Percentiles rank a stretch among this genome's conserved stretches.
Conservation (phyloP, 306 rosid species). For the Lagenaria siceraria region DNA sequence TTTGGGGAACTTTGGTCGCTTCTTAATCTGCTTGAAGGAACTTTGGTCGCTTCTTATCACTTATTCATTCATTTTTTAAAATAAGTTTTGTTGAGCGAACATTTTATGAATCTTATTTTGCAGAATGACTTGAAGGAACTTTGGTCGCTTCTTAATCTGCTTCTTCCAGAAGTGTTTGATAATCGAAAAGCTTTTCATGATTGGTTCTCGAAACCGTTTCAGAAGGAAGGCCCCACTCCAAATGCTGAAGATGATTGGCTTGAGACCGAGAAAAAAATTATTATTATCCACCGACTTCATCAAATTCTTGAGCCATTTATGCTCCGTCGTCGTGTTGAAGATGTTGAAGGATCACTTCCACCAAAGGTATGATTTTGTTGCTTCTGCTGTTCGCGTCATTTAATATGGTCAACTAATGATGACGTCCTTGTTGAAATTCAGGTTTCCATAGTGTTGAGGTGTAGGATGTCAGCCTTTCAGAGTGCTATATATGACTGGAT, state of each 20-base stretch:
- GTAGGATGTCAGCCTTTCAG: slow-evolving; percentile 90
- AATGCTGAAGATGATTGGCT: slow-evolving; percentile 94
- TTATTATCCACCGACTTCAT: slow-evolving; percentile 94
- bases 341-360: slow-evolving; percentile 96
- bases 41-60: too few relatives aligned
- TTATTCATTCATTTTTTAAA: neutral
- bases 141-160: slow-evolving; percentile 95
- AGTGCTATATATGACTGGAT: slow-evolving; percentile 94
- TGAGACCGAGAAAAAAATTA: slow-evolving; percentile 95
- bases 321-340: slow-evolving; percentile 99
- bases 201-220: slow-evolving; percentile 98
- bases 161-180: slow-evolving; percentile 97
- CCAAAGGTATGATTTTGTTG: slow-evolving; percentile 54
- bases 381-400: slow-evolving; percentile 8
- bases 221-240: slow-evolving; percentile 69
- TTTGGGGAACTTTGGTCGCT: too few relatives aligned
- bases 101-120: slow-evolving; percentile 19
- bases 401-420: slow-evolving; percentile 20
- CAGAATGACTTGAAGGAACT: slow-evolving; percentile 99
- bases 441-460: slow-evolving; percentile 74
- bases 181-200: slow-evolving; percentile 94
- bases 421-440: slow-evolving; percentile 36
- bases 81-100: slow-evolving; percentile 4
- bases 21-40: too few relatives aligned
- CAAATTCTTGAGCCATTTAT: slow-evolving; percentile 98